These are phyloP conservation scores for Elaphomyces granulatus DNA, from an alignment of 495 filamentous ascomycete genomes.

Conservation along the genomic window DNA sequence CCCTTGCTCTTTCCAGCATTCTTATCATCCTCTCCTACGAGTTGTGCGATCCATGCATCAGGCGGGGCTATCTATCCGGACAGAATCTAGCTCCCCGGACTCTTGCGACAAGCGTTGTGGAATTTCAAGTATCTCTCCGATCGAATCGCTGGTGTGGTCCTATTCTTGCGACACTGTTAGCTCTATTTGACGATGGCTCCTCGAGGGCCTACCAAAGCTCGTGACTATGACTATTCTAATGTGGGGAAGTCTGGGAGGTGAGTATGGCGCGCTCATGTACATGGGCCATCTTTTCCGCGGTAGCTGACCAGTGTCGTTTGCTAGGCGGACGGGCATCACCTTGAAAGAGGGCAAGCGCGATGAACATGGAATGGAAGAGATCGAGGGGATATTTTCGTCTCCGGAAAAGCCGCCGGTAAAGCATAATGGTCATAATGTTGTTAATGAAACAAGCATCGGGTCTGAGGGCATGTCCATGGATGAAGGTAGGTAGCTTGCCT, in stretches of 20 bases:
- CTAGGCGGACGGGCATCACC: conserved; percentile 68
- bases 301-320: conserved; percentile 6
- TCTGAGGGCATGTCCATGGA: conserved; percentile 37
- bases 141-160: too few relatives aligned
- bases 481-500: conserved; percentile 33
- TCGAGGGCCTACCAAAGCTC: conserved; percentile 33
- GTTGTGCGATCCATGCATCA: too few relatives aligned
- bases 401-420: conserved; percentile 47
- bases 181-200: conserved; percentile 35
- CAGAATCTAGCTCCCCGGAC: too few relatives aligned
- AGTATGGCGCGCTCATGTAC: too few relatives aligned
- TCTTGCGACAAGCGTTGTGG: too few relatives aligned
- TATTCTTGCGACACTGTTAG: too few relatives aligned
- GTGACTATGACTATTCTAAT: conserved; percentile 48
- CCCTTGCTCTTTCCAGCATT: too few relatives aligned
- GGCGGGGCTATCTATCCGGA: too few relatives aligned
- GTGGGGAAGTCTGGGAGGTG: conserved; percentile 52
- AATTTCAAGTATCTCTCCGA: too few relatives aligned
- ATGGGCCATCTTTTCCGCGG: too few relatives aligned
- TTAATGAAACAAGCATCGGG: conserved; percentile 20
- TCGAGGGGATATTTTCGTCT: conserved; percentile 79
- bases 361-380: conserved; percentile 79
- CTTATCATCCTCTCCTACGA: too few relatives aligned
- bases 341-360: conserved; percentile 74
- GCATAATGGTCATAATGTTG: conserved; percentile 20